Base-by-base conservation (phyloP, 805 yeast species). In the Starmerella apis region DNA sequence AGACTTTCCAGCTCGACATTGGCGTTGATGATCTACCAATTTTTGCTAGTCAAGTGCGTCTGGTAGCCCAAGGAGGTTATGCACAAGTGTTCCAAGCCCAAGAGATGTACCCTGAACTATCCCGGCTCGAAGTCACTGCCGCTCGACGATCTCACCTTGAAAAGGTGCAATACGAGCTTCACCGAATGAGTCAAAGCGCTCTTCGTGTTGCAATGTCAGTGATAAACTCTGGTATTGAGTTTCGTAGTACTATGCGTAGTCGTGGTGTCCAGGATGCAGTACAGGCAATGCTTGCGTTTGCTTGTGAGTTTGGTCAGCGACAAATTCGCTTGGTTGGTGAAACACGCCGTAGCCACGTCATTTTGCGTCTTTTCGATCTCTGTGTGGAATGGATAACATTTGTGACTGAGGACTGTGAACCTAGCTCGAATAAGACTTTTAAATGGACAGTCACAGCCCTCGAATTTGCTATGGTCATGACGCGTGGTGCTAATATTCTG, bases 391-490 rank as follows among this genome's bases (percentile, higher is more conserved):
- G 98, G 98, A 82, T 92, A 16, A 78, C 86, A 50, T 90, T 87
- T 61, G 79, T 92, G 24, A 86, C 90, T 53, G 96, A 92, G 65
- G 96, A 90, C 61, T 92, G 98, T 68, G 80, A 80, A 14, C 95
- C 96, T 0, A 82, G 94, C 0, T 96, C 90, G 57, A 76, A 83
- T 49, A 83, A 80, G 59, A 90, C 97, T 0, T 92, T 92, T 62
- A 73, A 94, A 59, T 92, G 96, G 96, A 86, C 96, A 65, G 97
- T 92, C 22, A 74, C 85, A 13, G 97, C 98, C 0, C 72, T 92
- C 58, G 98, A 92, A 62, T 90, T 86, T 72, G 94, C 95, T 0
- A 86, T 87, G 95, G 86, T 83, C 57, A 81, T 90, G 77, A 87
- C 96, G 0, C 75, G 82, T 46, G 96, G 96, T 1, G 83, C 83